phyloP scores from a whole-genome alignment of 2,329 filamentous ascomycete species.

The Plectosphaerella plurivora region DNA sequence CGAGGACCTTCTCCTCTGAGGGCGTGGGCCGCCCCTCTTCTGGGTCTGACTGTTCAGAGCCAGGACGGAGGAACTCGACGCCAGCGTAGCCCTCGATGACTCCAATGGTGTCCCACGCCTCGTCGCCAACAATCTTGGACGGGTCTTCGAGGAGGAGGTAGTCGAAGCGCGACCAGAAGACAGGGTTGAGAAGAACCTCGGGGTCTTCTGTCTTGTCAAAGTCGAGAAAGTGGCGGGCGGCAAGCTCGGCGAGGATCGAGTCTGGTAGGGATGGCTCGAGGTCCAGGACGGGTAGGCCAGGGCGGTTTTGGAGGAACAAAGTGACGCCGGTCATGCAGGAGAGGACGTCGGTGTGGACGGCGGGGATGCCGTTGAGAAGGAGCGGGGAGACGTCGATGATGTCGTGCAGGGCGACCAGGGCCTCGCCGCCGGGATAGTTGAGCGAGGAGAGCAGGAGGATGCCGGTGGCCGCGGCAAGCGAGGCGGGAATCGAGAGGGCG shows the following conservation, averaged over 20 bases:
- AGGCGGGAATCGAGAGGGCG: conserved; percentile 53
- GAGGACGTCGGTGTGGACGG: conserved; percentile 60
- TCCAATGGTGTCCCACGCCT: conserved; percentile 50
- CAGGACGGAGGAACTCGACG: conserved; percentile 52
- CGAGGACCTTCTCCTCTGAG: conserved; percentile 29
- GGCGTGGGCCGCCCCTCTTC: not conserved
- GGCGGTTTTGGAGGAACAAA: conserved; percentile 53
- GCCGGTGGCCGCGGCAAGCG: conserved; percentile 55
- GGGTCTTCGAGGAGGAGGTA: conserved; percentile 56
- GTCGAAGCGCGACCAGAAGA: conserved; percentile 62
- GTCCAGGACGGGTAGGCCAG: conserved; percentile 27
- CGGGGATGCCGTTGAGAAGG: conserved; percentile 25
- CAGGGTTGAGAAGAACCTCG: conserved; percentile 34
- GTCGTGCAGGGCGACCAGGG: conserved; percentile 52
- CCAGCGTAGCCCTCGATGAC: conserved; percentile 55
- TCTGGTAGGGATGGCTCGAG: conserved; percentile 11
- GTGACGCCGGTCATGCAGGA: conserved; percentile 67
- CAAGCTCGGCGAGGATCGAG: conserved; percentile 10
- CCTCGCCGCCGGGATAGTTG: conserved; percentile 91
- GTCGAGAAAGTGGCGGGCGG: conserved; percentile 22
- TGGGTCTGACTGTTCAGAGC: conserved; percentile 15
- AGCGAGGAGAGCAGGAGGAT: conserved; percentile 78
- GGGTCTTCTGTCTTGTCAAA: conserved; percentile 63
- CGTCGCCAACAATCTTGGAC: conserved; percentile 28
- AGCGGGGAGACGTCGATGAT: conserved; percentile 18